These are phyloP conservation scores for Brassica balearica DNA, from an alignment of 441 rosid genomes.

Conservation along the genomic window DNA sequence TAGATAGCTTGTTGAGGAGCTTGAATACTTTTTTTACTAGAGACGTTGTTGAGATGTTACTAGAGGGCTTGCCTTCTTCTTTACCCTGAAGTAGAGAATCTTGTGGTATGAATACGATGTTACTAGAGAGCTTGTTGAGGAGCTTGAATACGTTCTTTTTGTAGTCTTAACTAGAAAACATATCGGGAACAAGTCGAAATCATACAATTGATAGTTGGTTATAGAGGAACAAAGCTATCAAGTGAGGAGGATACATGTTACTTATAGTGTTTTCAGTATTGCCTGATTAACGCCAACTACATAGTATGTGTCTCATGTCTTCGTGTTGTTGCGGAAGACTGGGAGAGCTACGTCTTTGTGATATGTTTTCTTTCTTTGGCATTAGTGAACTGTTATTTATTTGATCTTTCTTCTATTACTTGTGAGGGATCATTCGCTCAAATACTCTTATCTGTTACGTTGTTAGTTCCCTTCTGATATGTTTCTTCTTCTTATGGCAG, in stretches of 20 bases:
- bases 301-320: background rate
- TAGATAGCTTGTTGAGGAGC: background rate
- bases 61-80: background rate
- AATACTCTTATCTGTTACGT: background rate
- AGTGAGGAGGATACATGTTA: background rate
- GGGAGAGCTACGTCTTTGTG: background rate
- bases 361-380: background rate
- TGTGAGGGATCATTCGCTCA: background rate
- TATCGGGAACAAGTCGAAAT: background rate
- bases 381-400: background rate
- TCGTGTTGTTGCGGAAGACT: too few species aligned
- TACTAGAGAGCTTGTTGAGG: background rate
- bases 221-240: constrained; percentile 1
- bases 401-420: background rate
- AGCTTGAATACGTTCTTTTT: background rate
- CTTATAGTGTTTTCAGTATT: background rate
- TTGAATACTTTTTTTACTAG: background rate
- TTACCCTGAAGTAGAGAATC: background rate
- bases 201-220: constrained; percentile 18
- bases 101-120: background rate
- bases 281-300: background rate
- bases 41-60: background rate
- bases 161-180: background rate
- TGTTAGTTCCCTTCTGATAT: background rate
- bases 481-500: constrained; percentile 45